Conservation (phyloP, 2,329 filamentous ascomycete genomes). For the Orbilia blumenaviensis region DNA sequence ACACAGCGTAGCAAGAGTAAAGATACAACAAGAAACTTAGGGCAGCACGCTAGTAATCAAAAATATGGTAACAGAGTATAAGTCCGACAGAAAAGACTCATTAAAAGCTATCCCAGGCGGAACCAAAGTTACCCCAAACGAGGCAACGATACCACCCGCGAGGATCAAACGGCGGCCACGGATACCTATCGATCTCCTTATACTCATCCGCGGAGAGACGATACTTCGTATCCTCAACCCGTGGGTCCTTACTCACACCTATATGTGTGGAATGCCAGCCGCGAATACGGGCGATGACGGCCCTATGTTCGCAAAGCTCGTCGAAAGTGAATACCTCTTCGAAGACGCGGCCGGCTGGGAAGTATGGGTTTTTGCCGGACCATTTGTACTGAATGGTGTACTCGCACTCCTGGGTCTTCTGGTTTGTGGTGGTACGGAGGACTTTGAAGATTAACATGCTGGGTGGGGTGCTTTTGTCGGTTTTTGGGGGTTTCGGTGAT, state of each 20-base stretch:
- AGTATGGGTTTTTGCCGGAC: constrained; percentile 2
- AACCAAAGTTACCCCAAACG: constrained; percentile 10
- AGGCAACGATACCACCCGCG: constrained; percentile 38
- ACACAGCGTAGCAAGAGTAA: too few relatives aligned
- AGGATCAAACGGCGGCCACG: constrained; percentile 24
- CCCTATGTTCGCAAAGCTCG: constrained; percentile 6
- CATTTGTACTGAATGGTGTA: constrained; percentile 29
- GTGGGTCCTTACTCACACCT: constrained; percentile 26
- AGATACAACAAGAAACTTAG: too few relatives aligned
- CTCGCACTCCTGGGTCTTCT: constrained; percentile 9
- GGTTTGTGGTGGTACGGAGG: constrained; percentile 5
- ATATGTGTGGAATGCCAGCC: constrained; percentile 20
- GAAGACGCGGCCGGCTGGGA: constrained; percentile 6
- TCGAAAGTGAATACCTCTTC: constrained; percentile 28
- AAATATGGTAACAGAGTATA: background rate
- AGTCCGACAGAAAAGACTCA: background rate
- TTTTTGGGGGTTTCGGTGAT: too few relatives aligned
- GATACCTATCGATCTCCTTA: background rate
- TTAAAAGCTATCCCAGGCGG: background rate
- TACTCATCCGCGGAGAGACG: constrained; percentile 1
- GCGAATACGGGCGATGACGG: constrained; percentile 12
- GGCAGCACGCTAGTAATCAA: too few relatives aligned
- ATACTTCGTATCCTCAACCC: constrained; percentile 31
- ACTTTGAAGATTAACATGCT: constrained; percentile 35
- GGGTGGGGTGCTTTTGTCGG: background rate